Evolutionary conservation across 148 eudicot genomes (phyloP).

Genomic region (Persicaria tinctoria): DNA sequence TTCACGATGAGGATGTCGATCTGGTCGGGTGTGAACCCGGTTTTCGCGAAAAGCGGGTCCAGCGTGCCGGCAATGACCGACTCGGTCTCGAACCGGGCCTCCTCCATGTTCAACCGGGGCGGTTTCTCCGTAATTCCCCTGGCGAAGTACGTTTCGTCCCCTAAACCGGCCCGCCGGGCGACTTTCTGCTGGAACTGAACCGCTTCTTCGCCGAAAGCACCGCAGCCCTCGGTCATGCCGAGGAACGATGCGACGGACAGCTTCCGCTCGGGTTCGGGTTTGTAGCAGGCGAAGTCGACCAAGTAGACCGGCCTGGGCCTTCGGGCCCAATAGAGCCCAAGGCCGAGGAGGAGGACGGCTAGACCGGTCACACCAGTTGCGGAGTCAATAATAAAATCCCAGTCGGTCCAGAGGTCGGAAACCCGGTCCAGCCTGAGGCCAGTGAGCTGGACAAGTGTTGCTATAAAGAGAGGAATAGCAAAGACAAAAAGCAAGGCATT

Average conservation of each 20-base stretch:
- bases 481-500: conserved; percentile 26
- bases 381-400: conserved; percentile 24
- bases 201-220: conserved; percentile 13
- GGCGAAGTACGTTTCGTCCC: conserved; percentile 14
- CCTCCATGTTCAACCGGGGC: not conserved
- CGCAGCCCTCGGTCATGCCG: conserved; percentile 10
- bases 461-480: conserved; percentile 32
- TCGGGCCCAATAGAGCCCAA: conserved; percentile 42
- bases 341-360: conserved; percentile 20
- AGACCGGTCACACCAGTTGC: conserved; percentile 29
- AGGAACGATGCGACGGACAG: conserved; percentile 10
- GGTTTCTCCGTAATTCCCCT: not conserved
- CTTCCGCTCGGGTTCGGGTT: conserved; percentile 11
- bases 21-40: conserved; percentile 40
- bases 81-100: conserved; percentile 33
- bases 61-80: conserved; percentile 58
- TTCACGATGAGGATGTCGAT: conserved; percentile 69
- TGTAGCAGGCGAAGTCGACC: conserved; percentile 20
- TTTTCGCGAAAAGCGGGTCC: conserved; percentile 44
- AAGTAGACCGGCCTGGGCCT: conserved; percentile 21
- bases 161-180: conserved; percentile 11
- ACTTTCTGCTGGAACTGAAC: conserved; percentile 15
- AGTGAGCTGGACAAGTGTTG: conserved; percentile 31
- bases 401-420: conserved; percentile 29
- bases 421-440: conserved; percentile 31